Conservation (phyloP, 352 stramenopile species). For the Pythium coloratum region DNA sequence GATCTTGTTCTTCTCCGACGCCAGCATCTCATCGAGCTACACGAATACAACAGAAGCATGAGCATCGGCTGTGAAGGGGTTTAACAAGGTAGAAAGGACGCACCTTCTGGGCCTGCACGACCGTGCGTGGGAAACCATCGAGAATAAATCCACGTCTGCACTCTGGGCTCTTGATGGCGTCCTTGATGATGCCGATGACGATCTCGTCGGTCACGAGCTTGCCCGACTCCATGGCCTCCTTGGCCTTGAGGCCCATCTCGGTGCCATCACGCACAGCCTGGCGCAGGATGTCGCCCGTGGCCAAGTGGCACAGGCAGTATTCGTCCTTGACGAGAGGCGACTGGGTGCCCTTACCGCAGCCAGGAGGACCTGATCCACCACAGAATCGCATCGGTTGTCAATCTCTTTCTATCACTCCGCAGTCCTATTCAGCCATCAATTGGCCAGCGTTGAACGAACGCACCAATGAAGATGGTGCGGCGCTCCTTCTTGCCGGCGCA, state of each 20-base stretch:
- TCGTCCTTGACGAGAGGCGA: constrained; percentile 97
- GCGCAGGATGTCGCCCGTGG: constrained; percentile 99
- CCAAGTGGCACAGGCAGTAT: constrained; percentile 98
- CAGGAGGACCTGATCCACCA: constrained; percentile 71
- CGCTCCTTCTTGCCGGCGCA: constrained; percentile 93
- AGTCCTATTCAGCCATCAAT: constrained; percentile 19
- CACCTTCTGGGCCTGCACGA: constrained; percentile 96
- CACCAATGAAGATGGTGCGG: constrained; percentile 94
- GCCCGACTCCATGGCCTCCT: constrained; percentile 98
- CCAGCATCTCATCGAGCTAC: constrained; percentile 96
- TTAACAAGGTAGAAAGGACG: not conserved
- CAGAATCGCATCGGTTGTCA: no score
- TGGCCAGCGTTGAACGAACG: no score
- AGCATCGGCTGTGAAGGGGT: no score
- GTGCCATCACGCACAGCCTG: constrained; percentile 95
- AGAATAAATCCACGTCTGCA: constrained; percentile 99
- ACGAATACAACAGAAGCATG: not conserved
- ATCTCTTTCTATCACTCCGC: not conserved
- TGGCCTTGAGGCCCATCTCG: constrained; percentile 97
- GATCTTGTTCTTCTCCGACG: constrained; percentile 82
- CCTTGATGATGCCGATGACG: constrained; percentile 99
- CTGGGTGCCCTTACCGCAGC: constrained; percentile 99
- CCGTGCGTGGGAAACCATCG: constrained; percentile 99
- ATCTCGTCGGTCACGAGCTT: constrained; percentile 97
- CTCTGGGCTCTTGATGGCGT: constrained; percentile 96